Evolutionary conservation across 73 alveolate genomes (phyloP).

Genomic region (Breviolum minutum): DNA sequence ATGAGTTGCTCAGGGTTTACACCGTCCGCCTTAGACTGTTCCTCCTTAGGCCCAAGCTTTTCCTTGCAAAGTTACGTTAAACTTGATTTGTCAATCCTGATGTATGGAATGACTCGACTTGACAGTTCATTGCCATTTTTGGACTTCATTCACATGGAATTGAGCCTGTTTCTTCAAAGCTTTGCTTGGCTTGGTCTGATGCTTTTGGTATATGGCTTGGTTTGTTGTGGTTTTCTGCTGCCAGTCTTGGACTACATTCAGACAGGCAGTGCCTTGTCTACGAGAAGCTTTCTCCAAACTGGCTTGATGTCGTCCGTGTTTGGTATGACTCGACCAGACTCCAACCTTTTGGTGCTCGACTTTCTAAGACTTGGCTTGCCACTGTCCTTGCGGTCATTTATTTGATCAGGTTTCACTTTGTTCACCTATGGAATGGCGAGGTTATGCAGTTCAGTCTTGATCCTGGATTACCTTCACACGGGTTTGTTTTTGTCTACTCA

Average conservation of each 20-base stretch:
- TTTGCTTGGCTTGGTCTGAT: background rate
- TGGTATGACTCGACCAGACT: constrained; percentile 58
- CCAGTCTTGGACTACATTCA: background rate
- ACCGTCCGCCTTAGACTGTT: background rate
- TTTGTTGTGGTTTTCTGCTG: background rate
- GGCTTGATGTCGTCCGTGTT: constrained; percentile 7
- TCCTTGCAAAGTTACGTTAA: background rate
- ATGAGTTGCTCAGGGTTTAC: background rate
- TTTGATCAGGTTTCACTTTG: background rate
- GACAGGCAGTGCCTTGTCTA: background rate
- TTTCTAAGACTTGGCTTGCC: background rate
- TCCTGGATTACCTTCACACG: constrained; percentile 4
- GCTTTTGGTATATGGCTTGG: constrained; percentile 19
- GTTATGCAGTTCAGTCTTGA: background rate
- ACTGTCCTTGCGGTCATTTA: constrained; percentile 3
- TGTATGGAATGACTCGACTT: constrained; percentile 26
- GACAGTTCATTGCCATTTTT: background rate
- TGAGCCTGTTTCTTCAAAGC: background rate
- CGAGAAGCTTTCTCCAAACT: background rate
- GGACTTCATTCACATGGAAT: constrained; percentile 35
- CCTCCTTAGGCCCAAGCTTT: background rate
- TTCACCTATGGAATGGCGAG: constrained; percentile 56
- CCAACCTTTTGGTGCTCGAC: constrained; percentile 1
- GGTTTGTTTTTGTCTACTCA: constrained; percentile 2
- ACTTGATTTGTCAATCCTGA: background rate